A percentile compares a stretch with the other conserved stretches of the same genome.
phyloP scores from a whole-genome alignment of 768 basidiomycete genomes.

The Agaricus subrufescens region DNA sequence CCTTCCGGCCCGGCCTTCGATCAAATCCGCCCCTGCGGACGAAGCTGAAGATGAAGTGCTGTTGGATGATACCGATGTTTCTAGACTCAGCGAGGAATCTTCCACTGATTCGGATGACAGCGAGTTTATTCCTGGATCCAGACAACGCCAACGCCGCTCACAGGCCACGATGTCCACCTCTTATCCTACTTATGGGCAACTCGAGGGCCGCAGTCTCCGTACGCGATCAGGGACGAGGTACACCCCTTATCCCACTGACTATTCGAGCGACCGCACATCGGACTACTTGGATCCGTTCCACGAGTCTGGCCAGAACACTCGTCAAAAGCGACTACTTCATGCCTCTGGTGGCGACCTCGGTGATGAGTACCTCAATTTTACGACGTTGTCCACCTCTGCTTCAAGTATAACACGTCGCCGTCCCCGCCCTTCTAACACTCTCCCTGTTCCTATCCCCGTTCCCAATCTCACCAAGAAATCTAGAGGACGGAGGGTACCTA shows the following conservation, averaged over 20 bases:
- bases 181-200: background rate
- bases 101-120: slow-evolving; percentile 21
- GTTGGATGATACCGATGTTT: slow-evolving; percentile 15
- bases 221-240: slow-evolving; percentile 21
- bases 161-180: slow-evolving; percentile 9
- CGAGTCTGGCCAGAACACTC: background rate
- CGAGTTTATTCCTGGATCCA: slow-evolving; percentile 25
- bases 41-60: slow-evolving; percentile 23
- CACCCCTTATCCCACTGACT: slow-evolving; percentile 18
- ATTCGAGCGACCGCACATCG: background rate
- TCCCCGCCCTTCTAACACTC: slow-evolving; percentile 24
- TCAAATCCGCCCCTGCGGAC: slow-evolving; percentile 4
- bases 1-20: background rate
- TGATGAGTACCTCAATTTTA: background rate
- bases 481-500: slow-evolving; percentile 63
- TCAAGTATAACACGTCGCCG: slow-evolving; percentile 1
- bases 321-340: slow-evolving; percentile 3
- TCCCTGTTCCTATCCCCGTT: slow-evolving; percentile 57
- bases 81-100: slow-evolving; percentile 8
- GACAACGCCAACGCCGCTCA: slow-evolving; percentile 12
- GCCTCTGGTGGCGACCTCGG: background rate
- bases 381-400: slow-evolving; percentile 9
- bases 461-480: slow-evolving; percentile 70
- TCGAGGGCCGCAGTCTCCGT: slow-evolving; percentile 20
- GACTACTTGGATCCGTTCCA: slow-evolving; percentile 5